A percentile compares a stretch with the other conserved stretches of the same genome.
Evolutionary conservation across 371 early-diverging fungal genomes (phyloP).

Genomic region (Actinomortierella wolfii): DNA sequence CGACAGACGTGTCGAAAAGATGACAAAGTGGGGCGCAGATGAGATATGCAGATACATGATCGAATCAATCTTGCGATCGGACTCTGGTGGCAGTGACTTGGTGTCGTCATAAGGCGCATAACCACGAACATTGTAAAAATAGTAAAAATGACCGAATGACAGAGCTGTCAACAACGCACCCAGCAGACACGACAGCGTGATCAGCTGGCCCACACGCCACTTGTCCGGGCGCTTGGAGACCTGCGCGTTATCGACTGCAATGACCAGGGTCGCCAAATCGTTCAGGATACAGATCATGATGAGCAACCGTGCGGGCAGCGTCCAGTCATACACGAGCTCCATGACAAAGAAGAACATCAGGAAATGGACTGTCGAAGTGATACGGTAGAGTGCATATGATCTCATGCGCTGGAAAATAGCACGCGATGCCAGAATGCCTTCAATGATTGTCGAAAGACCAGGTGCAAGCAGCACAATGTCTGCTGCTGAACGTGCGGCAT

Average conservation of each 20-base stretch:
- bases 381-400: slow-evolving; percentile 91
- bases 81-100: neutral
- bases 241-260: slow-evolving; percentile 89
- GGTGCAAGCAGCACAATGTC: slow-evolving; percentile 92
- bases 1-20: slow-evolving; percentile 88
- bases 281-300: slow-evolving; percentile 89
- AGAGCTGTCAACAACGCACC: slow-evolving; percentile 74
- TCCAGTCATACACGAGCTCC: slow-evolving; percentile 78
- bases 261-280: slow-evolving; percentile 92
- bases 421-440: slow-evolving; percentile 83
- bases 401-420: slow-evolving; percentile 94
- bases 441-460: slow-evolving; percentile 88
- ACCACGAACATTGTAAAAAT: slow-evolving; percentile 58
- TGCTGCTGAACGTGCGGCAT: slow-evolving; percentile 95
- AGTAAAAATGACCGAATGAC: slow-evolving; percentile 85
- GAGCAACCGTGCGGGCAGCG: slow-evolving; percentile 80
- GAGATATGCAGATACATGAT: slow-evolving; percentile 93
- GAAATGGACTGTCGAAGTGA: slow-evolving; percentile 92
- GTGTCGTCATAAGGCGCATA: slow-evolving; percentile 33
- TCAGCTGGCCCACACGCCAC: slow-evolving; percentile 90
- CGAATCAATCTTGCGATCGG: slow-evolving; percentile 60
- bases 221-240: slow-evolving; percentile 89
- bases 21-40: slow-evolving; percentile 90
- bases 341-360: slow-evolving; percentile 92
- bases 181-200: slow-evolving; percentile 77